Base-by-base conservation (phyloP, 768 basidiomycete species). In the Russula sp. region DNA sequence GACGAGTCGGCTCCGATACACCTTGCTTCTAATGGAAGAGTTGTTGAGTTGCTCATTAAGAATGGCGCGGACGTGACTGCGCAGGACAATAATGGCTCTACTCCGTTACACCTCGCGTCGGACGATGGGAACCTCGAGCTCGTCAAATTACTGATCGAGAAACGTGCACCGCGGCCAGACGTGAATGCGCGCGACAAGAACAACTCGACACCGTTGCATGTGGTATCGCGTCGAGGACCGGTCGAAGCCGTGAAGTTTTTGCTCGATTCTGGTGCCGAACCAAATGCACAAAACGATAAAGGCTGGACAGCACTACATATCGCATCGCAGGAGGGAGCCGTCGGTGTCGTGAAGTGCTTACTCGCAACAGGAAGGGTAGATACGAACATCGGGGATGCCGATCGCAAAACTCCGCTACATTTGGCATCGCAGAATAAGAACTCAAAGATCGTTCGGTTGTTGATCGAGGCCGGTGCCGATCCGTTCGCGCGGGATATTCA, bases 41-140 rank as follows among this genome's bases (percentile, higher is more conserved):
- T 59, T 13, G 34, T 49, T 1, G 22, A 50, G 24, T 38, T 59
- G 2, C 34, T 59, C n/a, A 36, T 26, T 16, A 2, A 30, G 1
- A 24, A 26, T 24, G 24, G 34, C n/a, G 58, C 58, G 1, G 48
- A 50, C 16, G 32, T 36, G 10, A 11, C 24, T 20, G 8, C 34
- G 10, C 22, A 14, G 16, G 32, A 32, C 46, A 32, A n/a, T 4
- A 48, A 59, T n/a, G 9, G 10, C 14, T 59, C 30, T 30, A 49
- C 57, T 18, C 46, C 46, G 10, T 14, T 59, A 9, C 57, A 59
- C 46, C 44, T 59, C 4, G 57, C 46, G 6, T 14, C 57, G 9
- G 42, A 58, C 28, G n/a, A 48, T n/a, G 57, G 57, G 22, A 30
- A 14, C n/a, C 10, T 34, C 44, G 44, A 48, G 28, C 6, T 58